Evolutionary conservation across 345 rosid species (phyloP), one percentile per base, ranked within the genome.

Genomic region (Dimocarpus longan): DNA sequence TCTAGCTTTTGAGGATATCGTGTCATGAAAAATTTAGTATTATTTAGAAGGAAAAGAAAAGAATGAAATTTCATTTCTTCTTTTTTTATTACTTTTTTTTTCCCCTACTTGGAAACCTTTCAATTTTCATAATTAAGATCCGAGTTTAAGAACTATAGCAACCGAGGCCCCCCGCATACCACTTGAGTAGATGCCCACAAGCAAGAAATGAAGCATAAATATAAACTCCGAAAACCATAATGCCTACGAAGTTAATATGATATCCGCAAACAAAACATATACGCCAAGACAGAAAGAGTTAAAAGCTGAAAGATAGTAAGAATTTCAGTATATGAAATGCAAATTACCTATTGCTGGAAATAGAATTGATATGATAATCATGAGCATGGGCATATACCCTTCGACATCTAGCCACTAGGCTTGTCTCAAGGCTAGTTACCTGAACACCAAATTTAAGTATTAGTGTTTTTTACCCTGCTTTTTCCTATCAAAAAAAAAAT

Each of bases 381-480:
- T 96, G 99, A 76, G 99, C 99, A 83, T 96, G 98, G 70, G 98
- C 93, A 88, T 94, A 96, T 40, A 94, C 92, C 86, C 98, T 91
- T 64, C 99, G 94, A 82, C 98, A 94, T 89, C 97, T 86, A 40
- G 99, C 99, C 79, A 96, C 76, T 80, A 89, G 85, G 86, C 87
- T 94, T 24, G 93, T 90, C 88, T 96, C 99, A 42, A 80, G 88
- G 85, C 93, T 89, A 68, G 93, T 90, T 75, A 94, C 95, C 99
- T 96, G 86, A 11, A 82, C 13, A 63, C 72, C 46, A 71, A 54
- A 22, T 77, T 77, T 52, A 68, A 67, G 46, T 24, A 37, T 79
- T 72, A 76, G 67, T 40, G 10, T 5, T 21, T n/a, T n/a, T n/a
- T n/a, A n/a, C n/a, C n/a, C n/a, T n/a, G n/a, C n/a, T n/a, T n/a